Base-by-base conservation (phyloP, 176 grass and related monocot species). In the Chloris gayana region DNA sequence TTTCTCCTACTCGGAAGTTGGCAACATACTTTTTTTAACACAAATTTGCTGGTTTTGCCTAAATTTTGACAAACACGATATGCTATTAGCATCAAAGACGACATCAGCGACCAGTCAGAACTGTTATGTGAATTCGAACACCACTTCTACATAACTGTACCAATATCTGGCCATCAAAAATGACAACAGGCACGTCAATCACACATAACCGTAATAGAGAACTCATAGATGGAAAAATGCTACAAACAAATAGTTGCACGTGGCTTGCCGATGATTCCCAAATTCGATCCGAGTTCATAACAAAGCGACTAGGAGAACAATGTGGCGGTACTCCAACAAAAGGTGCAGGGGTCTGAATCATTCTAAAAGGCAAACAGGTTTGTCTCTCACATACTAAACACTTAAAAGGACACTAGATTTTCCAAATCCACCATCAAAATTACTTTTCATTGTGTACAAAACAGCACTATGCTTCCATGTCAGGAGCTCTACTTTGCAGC, bases 321-420 rank as follows among this genome's bases (percentile, higher is more conserved):
- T 89, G 69, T 72, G 75, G 74, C 47, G 21, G 70, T 83, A 86
- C 41, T 85, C 80, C 61, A 17, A 88, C 54, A 92, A 47, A 79
- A 60, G 14, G 33, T 61, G 47, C 78, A 79, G 57, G 60, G n/a
- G 70, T 54, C 37, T 67, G 67, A 67, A 22, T 53, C 73, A 26
- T 72, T 49, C 87, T 82, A 82, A 78, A 78, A 84, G 69, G 61
- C 64, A 67, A 67, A 88, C 65, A 87, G 72, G 79, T 89, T 85
- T 51, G 81, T 84, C 87, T 74, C 80, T 80, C 77, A 79, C 76
- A 81, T 82, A 35, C 80, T 85, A 87, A 86, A 82, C 73, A 78
- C 74, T 66, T 74, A 70, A 86, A 84, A 38, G 30, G 45, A 51
- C 56, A 63, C 73, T 85, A 88, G 83, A 77, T 80, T 42, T 76